Base-by-base conservation (phyloP, 2,329 filamentous ascomycete genomes). In the Colletotrichum phormii region DNA sequence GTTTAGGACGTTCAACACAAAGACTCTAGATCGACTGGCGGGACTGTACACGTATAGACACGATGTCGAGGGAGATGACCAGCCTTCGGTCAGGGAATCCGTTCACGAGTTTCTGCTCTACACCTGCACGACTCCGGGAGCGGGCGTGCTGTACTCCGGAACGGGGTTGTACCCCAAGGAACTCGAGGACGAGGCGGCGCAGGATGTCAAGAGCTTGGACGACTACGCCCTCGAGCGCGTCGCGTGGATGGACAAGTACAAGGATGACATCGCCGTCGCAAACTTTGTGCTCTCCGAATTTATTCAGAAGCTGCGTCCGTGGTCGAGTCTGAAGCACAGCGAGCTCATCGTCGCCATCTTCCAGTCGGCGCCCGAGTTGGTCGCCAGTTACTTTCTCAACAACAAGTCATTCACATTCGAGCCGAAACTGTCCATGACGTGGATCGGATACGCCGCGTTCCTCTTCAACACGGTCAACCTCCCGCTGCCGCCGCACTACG, bases 391-490 rank as follows among this genome's bases (percentile, higher is more conserved):
- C 81, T 98, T 98, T 79, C 87, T 91, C 55, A 92, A 90, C 79
- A 95, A 95, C 79, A 91, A 89, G 73, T 90, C 92, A 66, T 97
- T 98, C 78, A 90, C 92, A 0, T 95, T 97, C 75, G 95, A 98
- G 54, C 95, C 97, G 0, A 98, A 98, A 79, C 87, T 97, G 5
- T 97, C 95, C 3, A 92, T 95, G 57, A 97, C 95, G 0, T 99
- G 97, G 97, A 94, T 98, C 76, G 95, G 96, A 54, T 98, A 97
- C 80, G 95, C 95, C 0, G 91, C 95, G 0, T 94, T 98, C 74
- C 84, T 99, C 5, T 97, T 97, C 81, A 93, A 93, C 73, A 90
- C 92, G 1, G 91, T 98, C 58, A 89, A 92, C 70, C 85, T 97
- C 46, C 90, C 92, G 1, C 86, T 98, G 2, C 95, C 95, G 2